Evolutionary conservation across 345 rosid genomes (phyloP), one percentile per base, ranked within the genome.

Genomic region (Moringa oleifera): DNA sequence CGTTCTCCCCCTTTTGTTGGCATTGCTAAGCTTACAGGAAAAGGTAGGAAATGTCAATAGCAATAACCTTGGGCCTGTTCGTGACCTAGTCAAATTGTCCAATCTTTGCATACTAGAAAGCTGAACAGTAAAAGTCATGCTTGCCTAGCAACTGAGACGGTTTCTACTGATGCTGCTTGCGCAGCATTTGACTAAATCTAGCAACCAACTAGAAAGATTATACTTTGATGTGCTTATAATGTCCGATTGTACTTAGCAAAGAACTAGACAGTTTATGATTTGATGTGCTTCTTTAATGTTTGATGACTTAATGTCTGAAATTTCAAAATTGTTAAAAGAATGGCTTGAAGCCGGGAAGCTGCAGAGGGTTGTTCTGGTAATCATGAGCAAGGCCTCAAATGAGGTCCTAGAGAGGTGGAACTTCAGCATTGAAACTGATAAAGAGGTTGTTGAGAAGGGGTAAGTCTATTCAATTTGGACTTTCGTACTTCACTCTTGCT

Each of bases 341-440:
- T 94, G 97, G 97, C 83, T 90, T 58, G 97, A 88, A 68, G 73
- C 88, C 46, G 99, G 99, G 57, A 82, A 88, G 76, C 70, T 94
- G 47, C 99, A 94, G 61, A 88, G 97, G 70, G 71, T 94, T 18
- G 97, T 90, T 61, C 68, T 86, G 45, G 97, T 94, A 36, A 86
- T 94, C 65, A 90, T 90, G 96, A 88, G 96, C 65, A 94, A 85
- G 73, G 80, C 81, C 1, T 80, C 79, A 36, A 77, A 77, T 66
- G 99, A 94, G 77, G 97, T 94, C 54, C 51, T 88, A 9, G 97
- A 94, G 79, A 88, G 99, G 67, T 94, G 95, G 97, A 94, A 94
- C 53, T 94, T 94, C 72, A 82, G 92, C 64, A 86, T 90, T 23
- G 91, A 88, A 74, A 93, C 96, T 0, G 98, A 93, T 55, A 46